A percentile compares a stretch with the other conserved stretches of the same genome.
These are phyloP conservation scores for Fusarium odoratissimum DNA, from an alignment of 2,329 filamentous ascomycete species.

Conservation along the genomic window DNA sequence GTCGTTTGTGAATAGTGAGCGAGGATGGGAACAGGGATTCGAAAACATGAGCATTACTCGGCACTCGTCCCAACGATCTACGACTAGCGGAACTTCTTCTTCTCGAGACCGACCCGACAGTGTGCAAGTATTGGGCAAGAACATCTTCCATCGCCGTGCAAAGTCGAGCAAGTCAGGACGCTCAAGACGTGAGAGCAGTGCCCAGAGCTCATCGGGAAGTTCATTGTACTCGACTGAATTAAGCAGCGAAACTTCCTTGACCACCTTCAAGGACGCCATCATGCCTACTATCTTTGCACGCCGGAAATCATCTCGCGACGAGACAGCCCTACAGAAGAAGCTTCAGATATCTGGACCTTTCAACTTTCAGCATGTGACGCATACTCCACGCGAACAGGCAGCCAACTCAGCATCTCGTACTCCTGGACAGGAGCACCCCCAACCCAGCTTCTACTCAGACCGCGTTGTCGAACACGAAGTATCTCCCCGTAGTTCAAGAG, in stretches of 20 bases:
- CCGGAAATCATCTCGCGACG: constrained; percentile 56
- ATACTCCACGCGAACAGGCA: constrained; percentile 64
- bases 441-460: constrained; percentile 58
- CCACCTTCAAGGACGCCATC: constrained; percentile 56
- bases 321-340: constrained; percentile 51
- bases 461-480: constrained; percentile 29
- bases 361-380: constrained; percentile 74
- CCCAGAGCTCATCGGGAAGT: constrained; percentile 59
- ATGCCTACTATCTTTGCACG: constrained; percentile 64
- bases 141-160: constrained; percentile 67
- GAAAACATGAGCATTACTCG: constrained; percentile 64
- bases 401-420: constrained; percentile 54
- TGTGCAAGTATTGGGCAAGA: constrained; percentile 68
- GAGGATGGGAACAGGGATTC: constrained; percentile 62
- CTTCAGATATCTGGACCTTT: constrained; percentile 71
- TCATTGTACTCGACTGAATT: constrained; percentile 62
- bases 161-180: constrained; percentile 56
- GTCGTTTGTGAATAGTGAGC: constrained; percentile 59
- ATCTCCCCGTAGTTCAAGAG: constrained; percentile 34
- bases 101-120: constrained; percentile 68
- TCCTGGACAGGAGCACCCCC: constrained; percentile 55
- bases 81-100: constrained; percentile 63
- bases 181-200: constrained; percentile 59
- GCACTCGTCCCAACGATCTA: constrained; percentile 67
- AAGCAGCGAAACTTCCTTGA: constrained; percentile 49